Conservation (phyloP, 345 rosid species). For the Gossypium arboreum region DNA sequence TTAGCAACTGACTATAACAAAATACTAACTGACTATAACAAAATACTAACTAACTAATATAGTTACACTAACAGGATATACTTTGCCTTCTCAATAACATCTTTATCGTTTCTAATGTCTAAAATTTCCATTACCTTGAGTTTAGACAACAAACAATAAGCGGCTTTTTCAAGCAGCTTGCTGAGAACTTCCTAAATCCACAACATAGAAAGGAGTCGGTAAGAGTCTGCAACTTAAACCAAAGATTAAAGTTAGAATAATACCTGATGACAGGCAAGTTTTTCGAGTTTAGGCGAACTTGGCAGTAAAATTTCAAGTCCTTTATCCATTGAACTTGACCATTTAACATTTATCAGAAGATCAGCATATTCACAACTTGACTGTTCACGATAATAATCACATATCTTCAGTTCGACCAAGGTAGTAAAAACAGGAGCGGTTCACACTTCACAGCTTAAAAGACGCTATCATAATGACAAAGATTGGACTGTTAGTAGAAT, state of each 20-base stretch:
- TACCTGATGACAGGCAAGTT: neutral
- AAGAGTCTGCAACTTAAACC: neutral
- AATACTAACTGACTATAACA: too few species aligned
- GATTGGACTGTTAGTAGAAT: neutral
- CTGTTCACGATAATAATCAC: neutral
- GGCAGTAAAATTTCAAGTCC: neutral
- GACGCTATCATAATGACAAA: neutral
- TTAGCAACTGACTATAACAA: too few species aligned
- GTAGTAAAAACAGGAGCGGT: neutral
- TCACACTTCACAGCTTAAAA: neutral
- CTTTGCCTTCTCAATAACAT: neutral
- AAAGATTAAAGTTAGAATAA: neutral
- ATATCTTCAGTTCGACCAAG: neutral
- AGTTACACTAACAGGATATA: too few species aligned
- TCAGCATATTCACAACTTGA: too few species aligned
- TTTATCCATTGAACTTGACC: neutral
- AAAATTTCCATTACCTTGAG: neutral
- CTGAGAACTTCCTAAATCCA: neutral
- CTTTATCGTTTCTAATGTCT: neutral
- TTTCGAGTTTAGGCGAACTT: neutral
- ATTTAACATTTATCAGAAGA: neutral
- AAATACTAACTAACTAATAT: too few species aligned
- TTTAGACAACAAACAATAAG: neutral
- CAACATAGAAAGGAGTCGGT: neutral
- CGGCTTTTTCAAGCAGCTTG: neutral